Base-by-base conservation (phyloP, 2,329 filamentous ascomycete species). In the Cucurbitaria berberidis region DNA sequence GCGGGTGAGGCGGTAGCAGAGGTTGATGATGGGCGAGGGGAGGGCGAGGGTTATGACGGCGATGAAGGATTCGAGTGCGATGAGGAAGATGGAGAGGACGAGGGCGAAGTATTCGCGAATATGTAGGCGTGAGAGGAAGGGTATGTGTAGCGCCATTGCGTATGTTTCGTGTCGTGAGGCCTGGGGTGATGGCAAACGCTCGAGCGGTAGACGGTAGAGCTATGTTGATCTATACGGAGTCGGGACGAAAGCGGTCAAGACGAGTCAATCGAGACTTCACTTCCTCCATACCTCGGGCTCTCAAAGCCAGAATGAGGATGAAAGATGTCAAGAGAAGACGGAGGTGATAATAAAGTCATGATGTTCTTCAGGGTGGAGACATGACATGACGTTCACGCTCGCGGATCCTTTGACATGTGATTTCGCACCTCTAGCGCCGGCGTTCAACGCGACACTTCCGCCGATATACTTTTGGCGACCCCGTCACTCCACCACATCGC, bases 1-100 rank as follows among this genome's bases (percentile, higher is more conserved):
- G 64, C 91, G 88, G 6, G 93, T 97, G 39, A 88, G 84, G 63
- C 86, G 84, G 75, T 98, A 97, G 74, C 87, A 92, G 64, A 97
- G 84, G 52, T 84, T 82, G 65, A 98, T 89, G 39, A 98, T 82
- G 15, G 92, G 88, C 21, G 87, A 84, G 22, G 93, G 95, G 36
- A 99, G 84, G 30, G 91, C 90, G 57, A 97, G 84, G 1, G 95
- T 98, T 57, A 96, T 85, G 53, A 96, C 81, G 66, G 93, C 87
- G 66, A 96, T 89, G 55, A 96, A 69, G 51, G 87, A 87, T 76
- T 99, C 95, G 62, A 96, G 82, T 41, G 86, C 82, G 53, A 98
- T 88, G 32, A 99, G 84, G 46, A 91, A 68, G 68, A 98, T 89
- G 7, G 93, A 98, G 49, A 87, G 86, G 41, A 95, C 77, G 38